A percentile compares a stretch with the other conserved stretches of the same genome.
Evolutionary conservation across 139 green algal species (phyloP).

Genomic region (Haematococcus lacustris): DNA sequence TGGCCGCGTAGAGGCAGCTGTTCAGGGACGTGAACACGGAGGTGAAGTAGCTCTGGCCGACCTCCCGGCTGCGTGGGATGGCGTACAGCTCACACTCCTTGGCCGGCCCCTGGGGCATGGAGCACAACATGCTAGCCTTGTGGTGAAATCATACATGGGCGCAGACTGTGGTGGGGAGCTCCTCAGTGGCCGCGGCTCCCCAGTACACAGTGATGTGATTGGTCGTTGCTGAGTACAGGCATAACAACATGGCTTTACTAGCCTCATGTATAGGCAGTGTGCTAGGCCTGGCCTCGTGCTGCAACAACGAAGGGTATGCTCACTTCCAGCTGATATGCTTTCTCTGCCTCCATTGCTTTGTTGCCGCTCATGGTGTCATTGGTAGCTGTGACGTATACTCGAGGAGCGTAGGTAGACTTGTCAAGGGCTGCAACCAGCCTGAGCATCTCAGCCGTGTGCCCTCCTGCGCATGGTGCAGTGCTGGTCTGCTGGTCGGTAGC

Average conservation of each 20-base stretch:
- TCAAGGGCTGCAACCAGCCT: conserved; percentile 52
- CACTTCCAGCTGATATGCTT: background rate
- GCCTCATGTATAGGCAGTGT: background rate
- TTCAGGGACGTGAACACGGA: conserved; percentile 60
- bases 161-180: background rate
- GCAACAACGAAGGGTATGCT: background rate
- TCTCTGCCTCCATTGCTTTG: conserved; percentile 48
- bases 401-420: conserved; percentile 43
- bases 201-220: background rate
- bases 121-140: background rate
- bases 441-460: conserved; percentile 91
- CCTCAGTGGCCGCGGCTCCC: background rate
- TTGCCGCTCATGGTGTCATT: conserved; percentile 62
- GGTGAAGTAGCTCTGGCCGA: conserved; percentile 73
- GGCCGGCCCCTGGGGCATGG: background rate
- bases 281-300: too few relatives aligned
- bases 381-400: conserved; percentile 63
- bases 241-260: background rate
- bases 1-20: conserved; percentile 33
- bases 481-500: too few relatives aligned
- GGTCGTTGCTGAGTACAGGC: background rate
- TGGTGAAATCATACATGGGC: background rate
- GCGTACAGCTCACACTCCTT: conserved; percentile 10
- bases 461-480: too few relatives aligned
- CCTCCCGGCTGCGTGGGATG: conserved; percentile 78